A percentile compares a stretch with the other conserved stretches of the same genome.
Evolutionary conservation across 1,284 basidiomycete species (phyloP).

Genomic region (Inonotus hispidus): DNA sequence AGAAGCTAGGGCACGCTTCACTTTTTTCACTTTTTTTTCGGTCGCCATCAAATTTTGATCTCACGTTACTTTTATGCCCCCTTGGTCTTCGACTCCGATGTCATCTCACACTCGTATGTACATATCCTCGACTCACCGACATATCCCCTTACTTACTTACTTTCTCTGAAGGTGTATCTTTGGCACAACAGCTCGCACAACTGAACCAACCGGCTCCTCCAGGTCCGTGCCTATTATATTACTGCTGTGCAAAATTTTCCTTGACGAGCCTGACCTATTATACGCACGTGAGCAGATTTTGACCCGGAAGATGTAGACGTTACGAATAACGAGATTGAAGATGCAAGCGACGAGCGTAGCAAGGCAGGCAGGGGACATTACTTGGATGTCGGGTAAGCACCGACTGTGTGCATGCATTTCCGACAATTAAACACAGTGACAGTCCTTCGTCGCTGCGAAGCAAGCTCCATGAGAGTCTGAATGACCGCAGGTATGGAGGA

Average conservation of each 20-base stretch:
- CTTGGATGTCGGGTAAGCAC: constrained; percentile 70
- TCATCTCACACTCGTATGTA: constrained; percentile 3
- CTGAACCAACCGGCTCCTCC: constrained; percentile 66
- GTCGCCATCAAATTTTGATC: constrained; percentile 8
- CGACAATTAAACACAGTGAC: constrained; percentile 12
- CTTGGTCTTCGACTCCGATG: constrained; percentile 6
- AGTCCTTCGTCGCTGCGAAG: constrained; percentile 64
- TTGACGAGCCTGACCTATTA: neutral
- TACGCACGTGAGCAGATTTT: constrained; percentile 44
- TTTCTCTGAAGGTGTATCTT: constrained; percentile 45
- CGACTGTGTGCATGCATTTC: constrained; percentile 10
- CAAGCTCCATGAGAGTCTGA: constrained; percentile 47
- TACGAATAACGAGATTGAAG: constrained; percentile 27
- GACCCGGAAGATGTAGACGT: constrained; percentile 65
- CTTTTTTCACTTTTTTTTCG: neutral
- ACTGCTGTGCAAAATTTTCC: neutral
- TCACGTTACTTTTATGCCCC: neutral
- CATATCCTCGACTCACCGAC: constrained; percentile 5
- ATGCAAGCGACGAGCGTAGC: constrained; percentile 20
- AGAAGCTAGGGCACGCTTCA: neutral
- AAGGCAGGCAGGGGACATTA: constrained; percentile 68
- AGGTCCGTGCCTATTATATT: constrained; percentile 35
- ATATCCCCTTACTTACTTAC: constrained; percentile 9
- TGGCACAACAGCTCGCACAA: constrained; percentile 79
- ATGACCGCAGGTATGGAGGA: constrained; percentile 75